Conservation (phyloP, 371 early-diverging fungal genomes). For the Sanchytrium tribonematis region DNA sequence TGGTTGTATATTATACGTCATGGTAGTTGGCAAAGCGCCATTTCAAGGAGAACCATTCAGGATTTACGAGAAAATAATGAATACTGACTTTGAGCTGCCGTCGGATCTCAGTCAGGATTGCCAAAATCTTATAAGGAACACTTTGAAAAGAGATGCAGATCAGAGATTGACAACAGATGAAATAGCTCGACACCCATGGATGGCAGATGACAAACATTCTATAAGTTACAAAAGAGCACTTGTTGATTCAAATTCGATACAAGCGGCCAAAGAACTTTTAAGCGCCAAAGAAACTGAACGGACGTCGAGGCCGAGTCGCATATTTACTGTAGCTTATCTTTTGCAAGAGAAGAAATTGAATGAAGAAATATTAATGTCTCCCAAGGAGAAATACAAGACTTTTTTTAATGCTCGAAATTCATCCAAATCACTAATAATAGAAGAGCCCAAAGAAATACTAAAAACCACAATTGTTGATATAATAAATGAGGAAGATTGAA, state of each 20-base stretch:
- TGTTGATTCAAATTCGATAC: not conserved
- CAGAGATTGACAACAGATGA: not conserved
- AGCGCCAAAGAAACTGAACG: not conserved
- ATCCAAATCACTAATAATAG: not conserved
- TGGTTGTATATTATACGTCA: slow-evolving; percentile 48
- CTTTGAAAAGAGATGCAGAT: not conserved
- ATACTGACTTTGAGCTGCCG: not conserved
- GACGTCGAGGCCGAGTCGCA: not conserved
- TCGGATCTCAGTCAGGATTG: not conserved
- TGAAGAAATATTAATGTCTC: not conserved
- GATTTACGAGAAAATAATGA: not conserved
- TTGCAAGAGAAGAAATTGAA: not conserved
- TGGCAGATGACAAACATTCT: not conserved
- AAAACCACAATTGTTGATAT: not conserved
- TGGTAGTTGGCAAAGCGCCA: slow-evolving; percentile 40
- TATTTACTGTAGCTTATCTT: not conserved
- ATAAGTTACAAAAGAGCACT: not conserved
- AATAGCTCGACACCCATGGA: not conserved
- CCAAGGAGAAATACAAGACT: not conserved
- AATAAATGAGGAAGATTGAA: not conserved
- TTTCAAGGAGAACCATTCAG: slow-evolving; percentile 29
- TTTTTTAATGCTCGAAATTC: not conserved
- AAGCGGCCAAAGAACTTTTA: not conserved
- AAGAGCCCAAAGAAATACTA: not conserved
- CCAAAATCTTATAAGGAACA: not conserved